These are phyloP conservation scores for Volutella citrinella DNA, from an alignment of 2,329 filamentous ascomycete species.

Conservation along the genomic window DNA sequence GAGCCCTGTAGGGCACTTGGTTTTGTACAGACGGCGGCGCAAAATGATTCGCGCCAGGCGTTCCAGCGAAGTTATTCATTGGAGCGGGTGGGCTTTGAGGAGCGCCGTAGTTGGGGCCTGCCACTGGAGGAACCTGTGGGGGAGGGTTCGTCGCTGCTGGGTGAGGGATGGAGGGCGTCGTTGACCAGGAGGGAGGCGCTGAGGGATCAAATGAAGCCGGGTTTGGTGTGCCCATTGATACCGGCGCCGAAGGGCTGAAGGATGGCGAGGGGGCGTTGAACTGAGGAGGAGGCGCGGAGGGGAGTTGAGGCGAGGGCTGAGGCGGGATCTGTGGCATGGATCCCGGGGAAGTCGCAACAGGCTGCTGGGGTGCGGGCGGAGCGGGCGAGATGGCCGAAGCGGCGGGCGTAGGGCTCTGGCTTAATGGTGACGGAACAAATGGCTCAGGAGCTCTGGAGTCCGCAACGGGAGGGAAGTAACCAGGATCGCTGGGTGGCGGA, in stretches of 20 bases:
- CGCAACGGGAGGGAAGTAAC: slow-evolving; percentile 31
- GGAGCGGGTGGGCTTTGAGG: slow-evolving; percentile 2
- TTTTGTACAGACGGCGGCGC: no score
- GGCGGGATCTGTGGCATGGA: slow-evolving; percentile 21
- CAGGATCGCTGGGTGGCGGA: slow-evolving; percentile 21
- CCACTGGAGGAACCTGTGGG: slow-evolving; percentile 16
- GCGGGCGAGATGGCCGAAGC: slow-evolving; percentile 19
- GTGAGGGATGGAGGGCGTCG: slow-evolving; percentile 19
- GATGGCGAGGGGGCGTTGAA: slow-evolving; percentile 21
- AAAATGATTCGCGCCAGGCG: no score
- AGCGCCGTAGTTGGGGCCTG: slow-evolving; percentile 10
- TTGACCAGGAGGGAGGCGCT: slow-evolving; percentile 19
- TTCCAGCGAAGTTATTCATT: neutral
- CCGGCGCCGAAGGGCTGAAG: slow-evolving; percentile 17
- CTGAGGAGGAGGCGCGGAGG: slow-evolving; percentile 21
- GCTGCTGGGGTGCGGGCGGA: slow-evolving; percentile 12
- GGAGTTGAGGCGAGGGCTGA: slow-evolving; percentile 27
- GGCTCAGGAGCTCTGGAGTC: slow-evolving; percentile 19
- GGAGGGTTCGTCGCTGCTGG: slow-evolving; percentile 18
- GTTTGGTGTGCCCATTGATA: no score
- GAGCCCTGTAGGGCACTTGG: no score
- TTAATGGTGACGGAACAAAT: slow-evolving; percentile 35
- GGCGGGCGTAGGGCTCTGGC: slow-evolving; percentile 24
- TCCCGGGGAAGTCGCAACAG: slow-evolving; percentile 14
- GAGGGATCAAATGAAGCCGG: no score